A percentile compares a stretch with the other conserved stretches of the same genome.
Evolutionary conservation across 1,284 basidiomycete species (phyloP).

Genomic region (Fomes fomentarius): DNA sequence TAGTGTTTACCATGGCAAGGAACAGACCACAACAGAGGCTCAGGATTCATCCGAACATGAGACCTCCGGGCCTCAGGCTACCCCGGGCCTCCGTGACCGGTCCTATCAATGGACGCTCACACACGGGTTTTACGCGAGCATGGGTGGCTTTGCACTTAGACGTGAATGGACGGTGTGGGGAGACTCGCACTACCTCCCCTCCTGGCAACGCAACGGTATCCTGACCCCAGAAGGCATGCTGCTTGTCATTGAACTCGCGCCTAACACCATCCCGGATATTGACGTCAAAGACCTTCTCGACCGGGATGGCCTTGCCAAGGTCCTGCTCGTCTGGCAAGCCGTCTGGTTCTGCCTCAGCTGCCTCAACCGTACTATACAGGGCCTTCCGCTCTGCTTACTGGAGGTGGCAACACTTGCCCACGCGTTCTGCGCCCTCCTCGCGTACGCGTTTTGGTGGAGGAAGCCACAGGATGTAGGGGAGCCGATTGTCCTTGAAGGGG

Average conservation of each 20-base stretch:
- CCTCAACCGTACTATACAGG: conserved; percentile 21
- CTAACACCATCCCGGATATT: conserved; percentile 18
- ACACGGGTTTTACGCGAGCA: too few relatives aligned
- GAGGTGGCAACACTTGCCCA: conserved; percentile 24
- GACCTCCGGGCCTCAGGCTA: too few relatives aligned
- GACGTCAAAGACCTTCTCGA: conserved; percentile 24
- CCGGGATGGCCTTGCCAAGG: conserved; percentile 26
- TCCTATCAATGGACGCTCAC: too few relatives aligned
- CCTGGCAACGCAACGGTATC: conserved; percentile 2
- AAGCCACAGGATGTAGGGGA: conserved; percentile 19
- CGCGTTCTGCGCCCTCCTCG: conserved; percentile 16
- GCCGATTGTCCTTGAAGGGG: conserved; percentile 6
- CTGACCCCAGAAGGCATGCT: neutral
- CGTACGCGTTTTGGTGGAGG: conserved; percentile 22
- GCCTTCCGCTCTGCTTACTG: conserved; percentile 21
- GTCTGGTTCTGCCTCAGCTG: conserved; percentile 30
- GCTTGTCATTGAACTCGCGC: conserved; percentile 19
- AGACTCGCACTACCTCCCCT: conserved; percentile 5
- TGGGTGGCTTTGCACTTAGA: too few relatives aligned
- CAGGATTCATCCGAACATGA: too few relatives aligned
- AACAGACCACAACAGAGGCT: too few relatives aligned
- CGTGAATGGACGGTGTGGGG: neutral
- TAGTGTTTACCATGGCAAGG: too few relatives aligned
- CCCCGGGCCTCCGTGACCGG: too few relatives aligned
- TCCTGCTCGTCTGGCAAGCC: conserved; percentile 28